Evolutionary conservation across 495 filamentous ascomycete species (phyloP).

Genomic region (Hypoxylon rickii): DNA sequence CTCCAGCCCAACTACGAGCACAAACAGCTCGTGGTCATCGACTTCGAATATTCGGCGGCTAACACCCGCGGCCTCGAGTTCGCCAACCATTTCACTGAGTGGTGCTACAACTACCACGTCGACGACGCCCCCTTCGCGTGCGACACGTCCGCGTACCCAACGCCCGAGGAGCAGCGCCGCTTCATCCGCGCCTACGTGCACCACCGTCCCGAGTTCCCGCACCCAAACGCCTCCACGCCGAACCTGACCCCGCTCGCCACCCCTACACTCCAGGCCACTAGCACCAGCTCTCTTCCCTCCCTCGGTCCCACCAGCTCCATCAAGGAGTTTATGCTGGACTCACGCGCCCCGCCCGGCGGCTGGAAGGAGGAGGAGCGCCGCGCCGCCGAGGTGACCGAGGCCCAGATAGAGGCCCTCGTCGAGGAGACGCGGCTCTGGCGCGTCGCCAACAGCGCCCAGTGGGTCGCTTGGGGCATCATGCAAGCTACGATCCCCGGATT

Average conservation of each 20-base stretch:
- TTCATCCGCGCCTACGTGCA: conserved; percentile 87
- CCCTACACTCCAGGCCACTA: conserved; percentile 29
- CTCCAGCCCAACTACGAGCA: conserved; percentile 88
- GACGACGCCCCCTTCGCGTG: conserved; percentile 64
- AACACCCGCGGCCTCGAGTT: conserved; percentile 90
- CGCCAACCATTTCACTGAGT: conserved; percentile 98
- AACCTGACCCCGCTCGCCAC: conserved; percentile 49
- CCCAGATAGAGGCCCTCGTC: conserved; percentile 68
- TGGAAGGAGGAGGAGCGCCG: conserved; percentile 64
- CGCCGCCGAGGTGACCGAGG: conserved; percentile 63
- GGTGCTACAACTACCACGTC: conserved; percentile 97
- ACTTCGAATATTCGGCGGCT: conserved; percentile 96
- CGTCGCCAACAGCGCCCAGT: conserved; percentile 82
- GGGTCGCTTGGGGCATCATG: conserved; percentile 95
- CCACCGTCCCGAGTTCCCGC: conserved; percentile 66
- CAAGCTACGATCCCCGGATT: conserved; percentile 81
- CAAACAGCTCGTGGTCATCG: conserved; percentile 94
- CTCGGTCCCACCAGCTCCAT: conserved; percentile 48
- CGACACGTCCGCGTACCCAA: conserved; percentile 73
- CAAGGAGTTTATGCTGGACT: conserved; percentile 72
- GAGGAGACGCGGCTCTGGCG: conserved; percentile 85
- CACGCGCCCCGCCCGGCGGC: conserved; percentile 59
- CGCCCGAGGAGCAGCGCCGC: conserved; percentile 74
- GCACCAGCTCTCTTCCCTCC: conserved; percentile 32
- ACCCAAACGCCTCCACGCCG: conserved; percentile 57